A percentile compares a stretch with the other conserved stretches of the same genome.
These are phyloP conservation scores for Digitaria exilis DNA, from an alignment of 202 grass and related monocot species.

Conservation along the genomic window DNA sequence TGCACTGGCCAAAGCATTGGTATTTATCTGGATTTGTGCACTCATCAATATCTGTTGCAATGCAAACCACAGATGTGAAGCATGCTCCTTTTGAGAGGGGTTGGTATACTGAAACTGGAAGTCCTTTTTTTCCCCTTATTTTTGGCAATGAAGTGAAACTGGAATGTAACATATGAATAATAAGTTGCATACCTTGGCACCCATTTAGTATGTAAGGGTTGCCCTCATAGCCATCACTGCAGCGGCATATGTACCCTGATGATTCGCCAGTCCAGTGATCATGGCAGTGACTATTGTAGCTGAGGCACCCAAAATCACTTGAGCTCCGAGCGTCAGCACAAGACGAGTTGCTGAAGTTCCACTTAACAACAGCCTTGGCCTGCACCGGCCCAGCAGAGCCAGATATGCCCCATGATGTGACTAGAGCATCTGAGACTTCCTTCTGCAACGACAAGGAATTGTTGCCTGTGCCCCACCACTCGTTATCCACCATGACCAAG, in stretches of 20 bases:
- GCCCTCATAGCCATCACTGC: slow-evolving; percentile 40
- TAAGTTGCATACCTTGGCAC: slow-evolving; percentile 52
- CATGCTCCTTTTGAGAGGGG: background rate
- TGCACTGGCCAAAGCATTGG: slow-evolving; percentile 35
- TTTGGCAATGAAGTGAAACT: background rate
- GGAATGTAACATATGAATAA: background rate
- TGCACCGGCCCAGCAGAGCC: slow-evolving; percentile 14
- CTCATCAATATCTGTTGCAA: slow-evolving; percentile 48
- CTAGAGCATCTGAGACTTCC: background rate
- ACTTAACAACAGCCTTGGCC: slow-evolving; percentile 33
- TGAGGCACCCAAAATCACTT: slow-evolving; percentile 45
- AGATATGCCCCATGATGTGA: background rate
- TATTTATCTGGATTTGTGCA: slow-evolving; percentile 22
- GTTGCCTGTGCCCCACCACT: slow-evolving; percentile 28
- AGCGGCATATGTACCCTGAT: slow-evolving; percentile 43
- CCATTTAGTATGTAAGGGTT: slow-evolving; percentile 50
- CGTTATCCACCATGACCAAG: slow-evolving; percentile 21
- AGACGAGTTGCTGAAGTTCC: slow-evolving; percentile 28
- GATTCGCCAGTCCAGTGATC: slow-evolving; percentile 18
- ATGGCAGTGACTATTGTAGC: slow-evolving; percentile 29
- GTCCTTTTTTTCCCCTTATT: too few species aligned
- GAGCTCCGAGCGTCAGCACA: background rate
- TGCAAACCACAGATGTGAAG: background rate
- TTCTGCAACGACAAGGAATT: slow-evolving; percentile 22
- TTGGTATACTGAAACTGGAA: background rate